These are phyloP conservation scores for Filosporella fistucella DNA, from an alignment of 495 filamentous ascomycete species.

Conservation along the genomic window DNA sequence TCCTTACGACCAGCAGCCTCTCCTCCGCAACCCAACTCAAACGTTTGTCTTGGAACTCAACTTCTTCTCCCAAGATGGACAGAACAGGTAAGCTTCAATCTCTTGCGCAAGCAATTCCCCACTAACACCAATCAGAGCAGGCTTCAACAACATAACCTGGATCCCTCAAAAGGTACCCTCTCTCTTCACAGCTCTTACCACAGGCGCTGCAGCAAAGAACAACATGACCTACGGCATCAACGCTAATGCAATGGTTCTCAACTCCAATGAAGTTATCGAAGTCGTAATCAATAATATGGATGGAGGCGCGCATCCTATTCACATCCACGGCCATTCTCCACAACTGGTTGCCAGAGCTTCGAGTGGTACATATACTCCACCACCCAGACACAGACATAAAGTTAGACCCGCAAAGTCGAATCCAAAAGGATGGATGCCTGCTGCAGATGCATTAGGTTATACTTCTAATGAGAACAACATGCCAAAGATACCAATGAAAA, in stretches of 20 bases:
- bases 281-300: conserved; percentile 81
- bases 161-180: conserved; percentile 69
- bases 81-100: conserved; percentile 27
- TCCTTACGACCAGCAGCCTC: conserved; percentile 47
- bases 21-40: conserved; percentile 43
- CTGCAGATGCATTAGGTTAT: too few relatives aligned
- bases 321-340: conserved; percentile 72
- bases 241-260: conserved; percentile 61
- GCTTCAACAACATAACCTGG: conserved; percentile 3
- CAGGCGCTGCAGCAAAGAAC: conserved; percentile 46
- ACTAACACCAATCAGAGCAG: neutral
- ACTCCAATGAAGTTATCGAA: conserved; percentile 64
- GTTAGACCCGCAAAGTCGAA: too few relatives aligned
- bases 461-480: too few relatives aligned
- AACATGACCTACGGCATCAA: conserved; percentile 68
- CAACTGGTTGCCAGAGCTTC: conserved; percentile 68
- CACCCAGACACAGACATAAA: too few relatives aligned
- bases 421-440: too few relatives aligned
- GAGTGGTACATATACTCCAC: too few relatives aligned
- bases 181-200: conserved; percentile 69
- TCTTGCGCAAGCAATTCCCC: neutral
- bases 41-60: conserved; percentile 54
- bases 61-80: conserved; percentile 57
- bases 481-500: conserved; percentile 46
- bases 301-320: conserved; percentile 50